Percentiles rank a stretch among this genome's conserved stretches.
phyloP scores from a whole-genome alignment of 345 rosid species.

The Dipteronia sinensis region DNA sequence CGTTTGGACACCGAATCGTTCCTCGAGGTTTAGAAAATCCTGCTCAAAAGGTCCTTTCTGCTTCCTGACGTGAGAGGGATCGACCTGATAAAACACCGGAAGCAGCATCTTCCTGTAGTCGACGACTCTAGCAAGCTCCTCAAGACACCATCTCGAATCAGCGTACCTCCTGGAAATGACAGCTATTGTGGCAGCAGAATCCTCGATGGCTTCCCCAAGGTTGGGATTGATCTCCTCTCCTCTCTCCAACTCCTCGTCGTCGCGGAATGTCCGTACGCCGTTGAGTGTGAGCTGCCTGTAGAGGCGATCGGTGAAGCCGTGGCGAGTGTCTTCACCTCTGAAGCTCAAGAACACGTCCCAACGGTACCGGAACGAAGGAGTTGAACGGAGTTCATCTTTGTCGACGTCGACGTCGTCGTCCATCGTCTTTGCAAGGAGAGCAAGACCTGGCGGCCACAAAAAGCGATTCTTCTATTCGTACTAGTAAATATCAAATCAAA shows the following conservation, averaged over 20 bases:
- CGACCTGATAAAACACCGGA: constrained; percentile 48
- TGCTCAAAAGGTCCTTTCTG: constrained; percentile 34
- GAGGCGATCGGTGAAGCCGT: constrained; percentile 32
- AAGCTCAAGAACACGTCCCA: constrained; percentile 65
- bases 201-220: constrained; percentile 45
- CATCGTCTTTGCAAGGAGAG: not conserved
- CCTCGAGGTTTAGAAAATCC: constrained; percentile 27
- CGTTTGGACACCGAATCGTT: constrained; percentile 21
- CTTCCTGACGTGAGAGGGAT: constrained; percentile 50
- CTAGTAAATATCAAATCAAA: not conserved
- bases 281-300: constrained; percentile 10
- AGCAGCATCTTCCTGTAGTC: constrained; percentile 34
- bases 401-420: not conserved
- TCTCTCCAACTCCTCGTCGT: constrained; percentile 40
- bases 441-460: not conserved
- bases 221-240: constrained; percentile 47
- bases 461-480: not conserved
- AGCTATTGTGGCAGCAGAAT: constrained; percentile 50
- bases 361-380: constrained; percentile 13
- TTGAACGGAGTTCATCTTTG: not conserved
- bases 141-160: constrained; percentile 49
- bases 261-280: constrained; percentile 12
- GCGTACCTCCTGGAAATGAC: constrained; percentile 45
- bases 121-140: constrained; percentile 48
- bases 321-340: constrained; percentile 58